A percentile compares a stretch with the other conserved stretches of the same genome.
phyloP scores from a whole-genome alignment of 768 basidiomycete genomes.

The Naganishia randhawae region DNA sequence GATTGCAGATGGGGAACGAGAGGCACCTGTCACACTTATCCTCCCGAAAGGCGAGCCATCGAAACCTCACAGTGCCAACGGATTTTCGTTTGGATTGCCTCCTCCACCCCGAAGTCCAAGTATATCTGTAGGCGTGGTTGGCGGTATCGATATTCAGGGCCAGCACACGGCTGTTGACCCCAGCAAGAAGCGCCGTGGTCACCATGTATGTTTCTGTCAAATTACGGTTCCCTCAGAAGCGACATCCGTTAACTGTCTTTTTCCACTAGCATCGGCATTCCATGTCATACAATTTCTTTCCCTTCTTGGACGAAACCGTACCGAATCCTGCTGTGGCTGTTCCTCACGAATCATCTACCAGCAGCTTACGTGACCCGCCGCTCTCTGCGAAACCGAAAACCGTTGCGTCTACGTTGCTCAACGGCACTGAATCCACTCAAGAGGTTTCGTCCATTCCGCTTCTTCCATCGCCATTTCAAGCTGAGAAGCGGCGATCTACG shows the following conservation, averaged over 20 bases:
- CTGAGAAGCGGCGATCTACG: constrained; percentile 11
- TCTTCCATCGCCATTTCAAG: constrained; percentile 28
- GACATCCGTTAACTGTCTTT: background rate
- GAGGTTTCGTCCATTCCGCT: constrained; percentile 31
- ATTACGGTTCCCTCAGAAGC: background rate
- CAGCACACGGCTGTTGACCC: constrained; percentile 32
- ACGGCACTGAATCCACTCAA: constrained; percentile 7
- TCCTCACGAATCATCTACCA: background rate
- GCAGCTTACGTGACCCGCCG: constrained; percentile 12
- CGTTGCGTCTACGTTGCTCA: constrained; percentile 36
- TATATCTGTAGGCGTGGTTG: background rate
- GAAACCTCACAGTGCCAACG: constrained; percentile 10
- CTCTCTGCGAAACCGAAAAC: constrained; percentile 37
- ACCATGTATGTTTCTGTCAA: constrained; percentile 41
- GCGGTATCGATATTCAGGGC: constrained; percentile 25
- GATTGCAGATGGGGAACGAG: constrained; percentile 48
- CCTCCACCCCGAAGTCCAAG: constrained; percentile 22
- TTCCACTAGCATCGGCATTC: constrained; percentile 79
- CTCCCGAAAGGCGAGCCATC: constrained; percentile 52
- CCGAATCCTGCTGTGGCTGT: constrained; percentile 40
- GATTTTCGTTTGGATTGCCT: constrained; percentile 19
- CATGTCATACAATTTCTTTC: constrained; percentile 89
- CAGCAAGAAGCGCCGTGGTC: constrained; percentile 41
- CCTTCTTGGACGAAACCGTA: constrained; percentile 73
- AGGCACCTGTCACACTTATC: constrained; percentile 55